Percentiles rank a stretch among this genome's conserved stretches.
phyloP scores from a whole-genome alignment of 1,284 basidiomycete genomes.

The Trichosporon asahii region DNA sequence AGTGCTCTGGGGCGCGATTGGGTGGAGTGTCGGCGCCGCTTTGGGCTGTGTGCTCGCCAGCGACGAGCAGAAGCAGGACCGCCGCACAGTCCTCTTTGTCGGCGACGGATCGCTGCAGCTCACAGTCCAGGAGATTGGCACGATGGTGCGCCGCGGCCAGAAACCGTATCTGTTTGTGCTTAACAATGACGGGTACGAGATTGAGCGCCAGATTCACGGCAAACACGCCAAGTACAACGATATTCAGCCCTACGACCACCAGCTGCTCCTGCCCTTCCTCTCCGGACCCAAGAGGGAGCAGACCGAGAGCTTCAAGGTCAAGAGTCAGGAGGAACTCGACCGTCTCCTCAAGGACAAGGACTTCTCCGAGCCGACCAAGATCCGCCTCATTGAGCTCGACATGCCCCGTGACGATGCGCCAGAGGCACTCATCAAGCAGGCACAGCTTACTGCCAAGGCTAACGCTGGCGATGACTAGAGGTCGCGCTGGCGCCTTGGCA shows the following conservation, averaged over 20 bases:
- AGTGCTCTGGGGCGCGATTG: conserved; percentile 51
- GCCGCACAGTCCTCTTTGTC: conserved; percentile 75
- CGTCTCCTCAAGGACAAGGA: conserved; percentile 43
- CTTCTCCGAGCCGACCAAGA: conserved; percentile 44
- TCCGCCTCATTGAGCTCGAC: conserved; percentile 51
- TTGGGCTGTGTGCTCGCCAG: conserved; percentile 61
- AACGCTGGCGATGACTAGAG: not conserved
- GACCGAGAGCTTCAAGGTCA: conserved; percentile 40
- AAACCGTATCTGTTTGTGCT: conserved; percentile 60
- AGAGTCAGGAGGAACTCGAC: conserved; percentile 58
- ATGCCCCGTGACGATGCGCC: conserved; percentile 50
- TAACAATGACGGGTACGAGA: conserved; percentile 86
- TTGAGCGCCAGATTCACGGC: conserved; percentile 66
- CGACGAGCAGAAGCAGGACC: conserved; percentile 59
- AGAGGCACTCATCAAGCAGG: conserved; percentile 46
- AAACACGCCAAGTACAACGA: conserved; percentile 53
- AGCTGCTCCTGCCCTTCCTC: conserved; percentile 49
- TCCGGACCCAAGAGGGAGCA: conserved; percentile 20
- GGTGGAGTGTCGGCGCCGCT: conserved; percentile 58
- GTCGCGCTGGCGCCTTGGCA: no score
- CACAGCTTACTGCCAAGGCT: conserved; percentile 27
- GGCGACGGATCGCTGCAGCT: conserved; percentile 61
- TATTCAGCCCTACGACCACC: conserved; percentile 51
- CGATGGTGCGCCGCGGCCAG: conserved; percentile 53
- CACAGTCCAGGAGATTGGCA: conserved; percentile 55